Evolutionary conservation across 2,329 filamentous ascomycete species (phyloP).

Genomic region (Tolypocladium capitatum): DNA sequence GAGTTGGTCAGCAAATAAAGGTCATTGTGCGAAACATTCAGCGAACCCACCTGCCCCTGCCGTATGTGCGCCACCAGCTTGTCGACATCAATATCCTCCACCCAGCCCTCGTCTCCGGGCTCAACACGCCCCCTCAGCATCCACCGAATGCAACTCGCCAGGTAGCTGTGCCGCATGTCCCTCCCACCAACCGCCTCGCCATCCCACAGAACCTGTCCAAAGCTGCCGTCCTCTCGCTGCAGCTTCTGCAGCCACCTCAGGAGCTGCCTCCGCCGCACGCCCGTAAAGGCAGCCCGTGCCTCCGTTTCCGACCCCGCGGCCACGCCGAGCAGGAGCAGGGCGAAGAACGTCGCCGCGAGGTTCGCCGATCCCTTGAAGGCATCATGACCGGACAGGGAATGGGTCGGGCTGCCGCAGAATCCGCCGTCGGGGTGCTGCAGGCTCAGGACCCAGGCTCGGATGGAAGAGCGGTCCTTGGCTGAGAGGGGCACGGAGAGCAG

Average conservation of each 20-base stretch:
- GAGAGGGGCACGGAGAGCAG: slow-evolving; percentile 54
- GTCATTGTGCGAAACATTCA: not conserved
- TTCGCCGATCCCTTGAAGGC: slow-evolving; percentile 46
- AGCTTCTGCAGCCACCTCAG: slow-evolving; percentile 61
- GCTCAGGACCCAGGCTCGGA: slow-evolving; percentile 67
- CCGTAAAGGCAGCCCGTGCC: slow-evolving; percentile 35
- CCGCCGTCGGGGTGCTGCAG: slow-evolving; percentile 80
- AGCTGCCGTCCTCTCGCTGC: slow-evolving; percentile 78
- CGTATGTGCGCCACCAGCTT: slow-evolving; percentile 58
- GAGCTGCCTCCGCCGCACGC: slow-evolving; percentile 54
- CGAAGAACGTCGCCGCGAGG: slow-evolving; percentile 80
- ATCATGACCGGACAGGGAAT: slow-evolving; percentile 30
- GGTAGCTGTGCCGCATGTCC: slow-evolving; percentile 81
- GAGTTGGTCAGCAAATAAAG: not conserved
- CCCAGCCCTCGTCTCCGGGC: slow-evolving; percentile 36
- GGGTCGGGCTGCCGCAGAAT: slow-evolving; percentile 72
- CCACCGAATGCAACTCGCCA: slow-evolving; percentile 70
- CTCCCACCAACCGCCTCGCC: slow-evolving; percentile 57
- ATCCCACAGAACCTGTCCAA: slow-evolving; percentile 64
- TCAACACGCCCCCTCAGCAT: slow-evolving; percentile 54
- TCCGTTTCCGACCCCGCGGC: slow-evolving; percentile 26
- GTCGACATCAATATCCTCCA: slow-evolving; percentile 63
- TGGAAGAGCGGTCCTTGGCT: slow-evolving; percentile 25
- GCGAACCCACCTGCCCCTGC: slow-evolving; percentile 34
- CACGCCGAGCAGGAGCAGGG: slow-evolving; percentile 56